Evolutionary conservation across 2,329 filamentous ascomycete species (phyloP), one percentile per base, ranked within the genome.

Genomic region (Biscogniauxia sp.): DNA sequence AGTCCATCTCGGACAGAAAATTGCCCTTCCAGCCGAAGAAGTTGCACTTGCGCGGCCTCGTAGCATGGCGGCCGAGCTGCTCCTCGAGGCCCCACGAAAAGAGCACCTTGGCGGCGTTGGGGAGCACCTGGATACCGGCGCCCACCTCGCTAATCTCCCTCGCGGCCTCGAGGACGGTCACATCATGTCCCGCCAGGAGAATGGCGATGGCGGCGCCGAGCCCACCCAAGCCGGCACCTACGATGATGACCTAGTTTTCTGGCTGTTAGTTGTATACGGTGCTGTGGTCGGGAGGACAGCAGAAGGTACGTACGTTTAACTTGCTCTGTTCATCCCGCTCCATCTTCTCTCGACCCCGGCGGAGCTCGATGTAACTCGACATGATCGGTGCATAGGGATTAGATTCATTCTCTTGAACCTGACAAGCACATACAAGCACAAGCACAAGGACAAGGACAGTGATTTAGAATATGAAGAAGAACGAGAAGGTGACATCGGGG

Each of bases 221-320:
- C 5, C 84, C 84, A 23, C 82, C 81, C 20, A 86, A 75, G 5
- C 84, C 84, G 9, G 82, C 84, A n/a, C 84, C 84, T 20, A 84
- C 78, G 25, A 86, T 73, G 20, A 84, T 75, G 25, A 84, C 72
- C 74, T 80, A 32, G 2, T 32, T 13, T 8, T 32, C 11, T 2
- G 11, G 7, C 9, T 32, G 11, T 32, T 32, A 32, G 6, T 13
- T 3, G 2, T 32, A 32, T 13, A 32, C 28, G 28, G 28, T 28
- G 6, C 23, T 7, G 28, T 32, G 11, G 28, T 7, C 7, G 9
- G 9, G 28, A 9, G 11, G 11, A 32, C 28, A 32, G 28, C 3
- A 32, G 28, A 32, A 32, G 3, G 7, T 7, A 32, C 28, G 28
- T 32, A 32, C 28, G 28, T 32, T 32, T 7, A 32, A 32, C 28